Conservation (phyloP, 176 grass and related monocot species). For the Lolium multiflorum region DNA sequence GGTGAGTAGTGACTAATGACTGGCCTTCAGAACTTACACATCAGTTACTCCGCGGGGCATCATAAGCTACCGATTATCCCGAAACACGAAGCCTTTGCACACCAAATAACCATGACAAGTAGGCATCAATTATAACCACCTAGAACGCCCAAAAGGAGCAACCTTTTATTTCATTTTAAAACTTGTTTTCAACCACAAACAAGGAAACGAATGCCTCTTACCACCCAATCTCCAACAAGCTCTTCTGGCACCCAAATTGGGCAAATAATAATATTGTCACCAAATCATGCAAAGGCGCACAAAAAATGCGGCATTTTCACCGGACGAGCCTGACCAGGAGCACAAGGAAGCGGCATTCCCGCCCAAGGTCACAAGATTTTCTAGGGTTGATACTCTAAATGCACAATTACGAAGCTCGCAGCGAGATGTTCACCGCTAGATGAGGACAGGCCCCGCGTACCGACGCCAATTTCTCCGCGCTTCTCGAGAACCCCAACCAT, state of each 20-base stretch:
- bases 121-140: neutral
- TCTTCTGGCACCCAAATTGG: neutral
- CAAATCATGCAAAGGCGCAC: constrained; percentile 3
- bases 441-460: neutral
- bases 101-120: neutral
- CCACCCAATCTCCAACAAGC: neutral
- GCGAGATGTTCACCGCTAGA: neutral
- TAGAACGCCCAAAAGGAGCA: constrained; percentile 23
- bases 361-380: neutral
- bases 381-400: constrained; percentile 11
- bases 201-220: neutral
- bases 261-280: neutral
- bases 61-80: neutral
- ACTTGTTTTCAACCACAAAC: neutral
- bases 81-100: too few species aligned
- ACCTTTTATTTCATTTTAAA: neutral
- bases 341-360: neutral
- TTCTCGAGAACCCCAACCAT: neutral
- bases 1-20: neutral
- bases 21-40: neutral
- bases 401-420: neutral
- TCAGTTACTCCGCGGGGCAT: neutral
- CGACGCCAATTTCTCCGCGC: neutral
- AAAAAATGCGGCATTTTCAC: neutral
- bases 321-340: neutral